Conservation (phyloP, 2,329 filamentous ascomycete genomes). For the Pezicula radicicola region DNA sequence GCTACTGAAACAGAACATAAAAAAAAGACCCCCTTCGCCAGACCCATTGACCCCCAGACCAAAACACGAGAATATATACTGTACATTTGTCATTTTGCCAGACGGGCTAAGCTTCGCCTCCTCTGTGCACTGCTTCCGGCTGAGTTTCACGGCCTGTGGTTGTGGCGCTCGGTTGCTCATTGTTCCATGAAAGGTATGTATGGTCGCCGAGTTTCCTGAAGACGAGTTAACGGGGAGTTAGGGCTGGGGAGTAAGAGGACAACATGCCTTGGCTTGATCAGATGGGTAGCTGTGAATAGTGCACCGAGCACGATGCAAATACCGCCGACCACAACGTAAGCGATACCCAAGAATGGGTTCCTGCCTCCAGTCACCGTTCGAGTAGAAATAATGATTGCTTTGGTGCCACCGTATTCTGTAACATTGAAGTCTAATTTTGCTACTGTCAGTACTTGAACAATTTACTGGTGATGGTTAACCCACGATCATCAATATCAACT, state of each 20-base stretch:
- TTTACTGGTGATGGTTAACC: slow-evolving; percentile 32
- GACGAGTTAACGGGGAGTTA: slow-evolving; percentile 3
- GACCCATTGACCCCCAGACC: not conserved
- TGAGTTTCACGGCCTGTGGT: slow-evolving; percentile 51
- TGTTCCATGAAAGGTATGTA: slow-evolving; percentile 96
- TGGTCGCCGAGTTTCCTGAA: slow-evolving; percentile 92
- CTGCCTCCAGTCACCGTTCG: slow-evolving; percentile 90
- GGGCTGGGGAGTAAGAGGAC: not conserved
- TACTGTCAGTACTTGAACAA: slow-evolving; percentile 15
- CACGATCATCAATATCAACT: slow-evolving; percentile 76
- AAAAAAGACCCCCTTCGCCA: no score
- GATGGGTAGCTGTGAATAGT: slow-evolving; percentile 84
- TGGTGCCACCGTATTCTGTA: slow-evolving; percentile 75
- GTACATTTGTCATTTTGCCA: not conserved
- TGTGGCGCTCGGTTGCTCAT: slow-evolving; percentile 56
- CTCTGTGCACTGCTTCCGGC: not conserved
- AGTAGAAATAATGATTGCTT: slow-evolving; percentile 86
- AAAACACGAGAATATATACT: not conserved
- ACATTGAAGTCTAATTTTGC: slow-evolving; percentile 72
- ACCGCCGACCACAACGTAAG: slow-evolving; percentile 90
- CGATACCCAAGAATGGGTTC: slow-evolving; percentile 94
- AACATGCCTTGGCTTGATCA: slow-evolving; percentile 82
- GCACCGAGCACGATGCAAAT: slow-evolving; percentile 86
- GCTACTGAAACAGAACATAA: no score
- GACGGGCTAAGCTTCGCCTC: not conserved